Evolutionary conservation across 257 asterid genomes (phyloP), one percentile per base, ranked within the genome.

Genomic region (Jacaranda mimosifolia): DNA sequence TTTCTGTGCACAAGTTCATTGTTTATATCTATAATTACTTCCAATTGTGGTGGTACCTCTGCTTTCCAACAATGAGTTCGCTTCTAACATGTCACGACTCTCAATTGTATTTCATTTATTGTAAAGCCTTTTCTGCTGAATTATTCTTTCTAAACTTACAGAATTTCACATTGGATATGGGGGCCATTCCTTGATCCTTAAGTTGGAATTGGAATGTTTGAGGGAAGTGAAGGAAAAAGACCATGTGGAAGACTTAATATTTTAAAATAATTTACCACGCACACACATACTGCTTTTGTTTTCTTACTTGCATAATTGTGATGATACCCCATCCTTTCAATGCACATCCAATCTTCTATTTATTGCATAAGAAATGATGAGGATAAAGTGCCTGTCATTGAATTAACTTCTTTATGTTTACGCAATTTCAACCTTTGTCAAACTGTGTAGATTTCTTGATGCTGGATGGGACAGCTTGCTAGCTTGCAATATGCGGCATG

Each of bases 391-490:
- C 7, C 4, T 42, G 7, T 42, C 9, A 45, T 13, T 45, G 51
- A 9, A 9, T 26, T 26, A 26, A 26, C 2, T 26, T 26, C 32
- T 45, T 53, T 53, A 51, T 52, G 38, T 72, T 72, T 26, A 26
- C 1, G 32, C 32, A 26, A 26, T 26, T 26, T 26, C 32, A 26
- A 26, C 32, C 32, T 26, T 26, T 26, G 32, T 26, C 32, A 26
- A 79, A 38, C 52, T 76, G 63, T 75, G 38, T 80, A 95, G 99
- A 73, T 95, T 84, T 85, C 97, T 96, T 78, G 94, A 96, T 90
- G 97, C 93, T 4, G 98, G 99, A 76, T 86, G 99, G 79, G 99
- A 93, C 77, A 89, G 89, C 98, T 96, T 63, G 81, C 98, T 73
- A 96, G 99, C 89, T 85, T 96, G 86, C 99, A 96, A 62, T 88